Percentiles rank a stretch among this genome's conserved stretches.
Evolutionary conservation across 208 protist species (phyloP).

Genomic region (Tritrichomonas musculus): DNA sequence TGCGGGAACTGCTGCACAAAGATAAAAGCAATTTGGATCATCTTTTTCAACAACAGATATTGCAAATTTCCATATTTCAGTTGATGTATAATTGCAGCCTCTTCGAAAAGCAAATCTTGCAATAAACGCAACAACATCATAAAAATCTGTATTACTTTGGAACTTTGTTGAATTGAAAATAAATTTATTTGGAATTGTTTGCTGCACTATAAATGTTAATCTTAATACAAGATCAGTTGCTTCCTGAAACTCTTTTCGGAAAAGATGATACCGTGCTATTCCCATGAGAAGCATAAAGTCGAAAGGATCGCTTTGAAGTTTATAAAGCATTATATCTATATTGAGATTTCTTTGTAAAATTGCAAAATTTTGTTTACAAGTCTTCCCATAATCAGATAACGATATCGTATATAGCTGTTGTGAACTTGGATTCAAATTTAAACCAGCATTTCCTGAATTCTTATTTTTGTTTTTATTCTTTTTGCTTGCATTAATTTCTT

Average conservation of each 20-base stretch:
- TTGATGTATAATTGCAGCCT: neutral
- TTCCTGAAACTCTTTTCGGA: neutral
- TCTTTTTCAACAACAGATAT: neutral
- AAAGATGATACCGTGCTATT: neutral
- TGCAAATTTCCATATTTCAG: neutral
- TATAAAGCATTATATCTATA: too few relatives aligned
- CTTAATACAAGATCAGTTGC: neutral
- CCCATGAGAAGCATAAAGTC: too few relatives aligned
- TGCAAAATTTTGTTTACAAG: neutral
- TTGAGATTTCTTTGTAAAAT: neutral
- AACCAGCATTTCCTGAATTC: too few relatives aligned
- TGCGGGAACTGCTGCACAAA: neutral
- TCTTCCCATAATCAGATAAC: neutral
- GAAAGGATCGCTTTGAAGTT: too few relatives aligned
- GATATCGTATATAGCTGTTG: neutral
- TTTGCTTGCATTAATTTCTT: too few relatives aligned
- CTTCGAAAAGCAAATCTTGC: constrained; percentile 1
- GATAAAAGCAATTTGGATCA: neutral
- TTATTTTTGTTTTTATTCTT: too few relatives aligned
- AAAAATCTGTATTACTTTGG: neutral
- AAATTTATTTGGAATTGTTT: neutral
- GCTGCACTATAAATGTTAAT: neutral
- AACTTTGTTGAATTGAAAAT: neutral
- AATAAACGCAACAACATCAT: neutral
- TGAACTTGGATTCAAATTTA: too few relatives aligned